These are phyloP conservation scores for Musa schizocarpa DNA, from an alignment of 176 grass and related monocot genomes.

Conservation along the genomic window DNA sequence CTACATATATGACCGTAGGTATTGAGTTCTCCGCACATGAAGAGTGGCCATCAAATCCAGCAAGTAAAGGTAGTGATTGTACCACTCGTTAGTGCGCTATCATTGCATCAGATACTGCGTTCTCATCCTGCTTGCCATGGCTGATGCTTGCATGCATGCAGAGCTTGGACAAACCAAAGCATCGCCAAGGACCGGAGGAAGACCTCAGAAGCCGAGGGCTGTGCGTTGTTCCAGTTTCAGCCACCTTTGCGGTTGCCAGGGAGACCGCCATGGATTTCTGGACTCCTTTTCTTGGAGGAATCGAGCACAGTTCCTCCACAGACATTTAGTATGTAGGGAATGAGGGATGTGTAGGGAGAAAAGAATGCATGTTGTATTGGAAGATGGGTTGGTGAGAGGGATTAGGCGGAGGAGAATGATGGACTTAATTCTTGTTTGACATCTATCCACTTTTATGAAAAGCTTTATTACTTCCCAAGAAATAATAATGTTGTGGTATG, in stretches of 20 bases:
- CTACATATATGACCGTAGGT: conserved; percentile 27
- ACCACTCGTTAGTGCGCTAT: background rate
- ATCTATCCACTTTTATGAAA: too few relatives aligned
- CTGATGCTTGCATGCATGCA: conserved; percentile 4
- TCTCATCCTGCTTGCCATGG: background rate
- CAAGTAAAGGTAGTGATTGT: conserved; percentile 22
- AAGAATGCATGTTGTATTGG: too few relatives aligned
- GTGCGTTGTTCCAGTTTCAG: conserved; percentile 66
- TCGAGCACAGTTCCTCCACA: too few relatives aligned
- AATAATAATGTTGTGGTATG: too few relatives aligned
- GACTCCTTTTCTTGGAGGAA: conserved; percentile 51
- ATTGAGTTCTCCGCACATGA: conserved; percentile 63
- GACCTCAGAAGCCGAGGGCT: conserved; percentile 69
- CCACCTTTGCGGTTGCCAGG: conserved; percentile 46
- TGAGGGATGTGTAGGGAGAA: too few relatives aligned
- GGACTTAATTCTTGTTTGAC: too few relatives aligned
- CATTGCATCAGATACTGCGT: background rate
- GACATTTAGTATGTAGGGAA: too few relatives aligned
- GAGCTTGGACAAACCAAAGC: conserved; percentile 35
- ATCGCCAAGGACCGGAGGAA: conserved; percentile 1
- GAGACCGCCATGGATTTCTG: conserved; percentile 60
- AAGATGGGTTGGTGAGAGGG: too few relatives aligned
- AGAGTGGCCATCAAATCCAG: conserved; percentile 32
- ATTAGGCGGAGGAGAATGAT: too few relatives aligned
- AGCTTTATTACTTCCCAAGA: too few relatives aligned